phyloP scores from a whole-genome alignment of 1,284 basidiomycete genomes.

The Pseudozyma pruni region DNA sequence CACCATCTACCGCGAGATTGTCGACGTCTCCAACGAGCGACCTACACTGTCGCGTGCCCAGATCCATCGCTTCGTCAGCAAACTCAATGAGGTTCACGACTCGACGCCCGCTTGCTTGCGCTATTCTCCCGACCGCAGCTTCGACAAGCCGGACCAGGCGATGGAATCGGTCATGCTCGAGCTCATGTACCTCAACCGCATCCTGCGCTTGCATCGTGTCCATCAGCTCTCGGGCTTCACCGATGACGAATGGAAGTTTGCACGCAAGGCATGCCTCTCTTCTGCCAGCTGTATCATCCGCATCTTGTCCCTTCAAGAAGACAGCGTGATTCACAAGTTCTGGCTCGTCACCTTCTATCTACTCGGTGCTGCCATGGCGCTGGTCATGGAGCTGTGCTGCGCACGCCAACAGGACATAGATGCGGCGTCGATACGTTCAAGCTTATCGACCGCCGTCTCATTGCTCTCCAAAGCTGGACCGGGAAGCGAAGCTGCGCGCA shows the following conservation, averaged over 20 bases:
- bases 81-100: constrained; percentile 56
- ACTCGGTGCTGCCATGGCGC: constrained; percentile 53
- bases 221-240: constrained; percentile 57
- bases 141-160: constrained; percentile 44
- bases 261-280: constrained; percentile 44
- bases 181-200: constrained; percentile 62
- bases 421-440: constrained; percentile 17
- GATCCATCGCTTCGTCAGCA: constrained; percentile 40
- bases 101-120: constrained; percentile 49
- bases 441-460: constrained; percentile 29
- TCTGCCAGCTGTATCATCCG: constrained; percentile 45
- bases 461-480: constrained; percentile 39
- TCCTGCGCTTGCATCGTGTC: constrained; percentile 62
- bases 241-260: constrained; percentile 48
- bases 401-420: constrained; percentile 38
- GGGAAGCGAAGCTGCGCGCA: constrained; percentile 43
- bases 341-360: constrained; percentile 63
- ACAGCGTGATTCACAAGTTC: constrained; percentile 54
- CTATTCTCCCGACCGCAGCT: constrained; percentile 54
- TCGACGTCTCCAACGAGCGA: constrained; percentile 40
- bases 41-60: constrained; percentile 27
- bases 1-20: constrained; percentile 45
- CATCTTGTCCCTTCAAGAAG: constrained; percentile 39
- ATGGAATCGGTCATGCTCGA: constrained; percentile 63
- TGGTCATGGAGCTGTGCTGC: constrained; percentile 50